A percentile compares a stretch with the other conserved stretches of the same genome.
Evolutionary conservation across 2,329 filamentous ascomycete species (phyloP).

Genomic region (Huntiella abstrusa): DNA sequence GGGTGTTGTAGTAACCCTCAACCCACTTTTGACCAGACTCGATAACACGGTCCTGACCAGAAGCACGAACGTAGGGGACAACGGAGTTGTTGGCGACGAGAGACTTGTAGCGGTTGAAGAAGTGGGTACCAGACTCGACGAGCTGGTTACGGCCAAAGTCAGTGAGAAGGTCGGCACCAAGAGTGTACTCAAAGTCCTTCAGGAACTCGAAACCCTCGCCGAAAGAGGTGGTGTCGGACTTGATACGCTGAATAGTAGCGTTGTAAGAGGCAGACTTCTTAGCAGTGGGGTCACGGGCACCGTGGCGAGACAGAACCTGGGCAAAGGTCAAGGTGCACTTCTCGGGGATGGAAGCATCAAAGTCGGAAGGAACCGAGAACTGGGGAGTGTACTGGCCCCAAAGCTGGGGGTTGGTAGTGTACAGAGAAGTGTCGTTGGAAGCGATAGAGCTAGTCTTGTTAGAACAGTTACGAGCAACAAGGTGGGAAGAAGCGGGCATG

Average conservation of each 20-base stretch:
- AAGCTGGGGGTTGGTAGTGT: conserved; percentile 5
- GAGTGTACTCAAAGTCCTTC: conserved; percentile 47
- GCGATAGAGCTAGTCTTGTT: neutral
- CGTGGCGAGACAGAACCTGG: conserved; percentile 67
- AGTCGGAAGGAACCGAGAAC: conserved; percentile 53
- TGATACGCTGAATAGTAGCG: conserved; percentile 45
- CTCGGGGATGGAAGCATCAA: conserved; percentile 39
- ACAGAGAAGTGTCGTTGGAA: conserved; percentile 4
- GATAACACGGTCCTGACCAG: conserved; percentile 52
- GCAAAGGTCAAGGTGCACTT: conserved; percentile 64
- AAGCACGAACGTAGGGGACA: conserved; percentile 53
- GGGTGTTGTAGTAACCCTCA: conserved; percentile 43
- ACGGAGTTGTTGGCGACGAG: conserved; percentile 30
- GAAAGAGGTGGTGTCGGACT: conserved; percentile 36
- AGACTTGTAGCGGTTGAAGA: conserved; percentile 51
- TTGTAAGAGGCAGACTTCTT: conserved; percentile 48
- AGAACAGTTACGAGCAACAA: neutral
- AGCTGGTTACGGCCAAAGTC: conserved; percentile 48
- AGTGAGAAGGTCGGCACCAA: conserved; percentile 53
- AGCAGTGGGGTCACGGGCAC: conserved; percentile 60
- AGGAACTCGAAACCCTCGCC: conserved; percentile 50
- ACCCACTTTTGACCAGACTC: conserved; percentile 60
- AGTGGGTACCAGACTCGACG: conserved; percentile 55
- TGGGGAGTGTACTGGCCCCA: conserved; percentile 87
- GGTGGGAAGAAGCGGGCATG: neutral